Conservation (phyloP, 2,329 filamentous ascomycete genomes). For the Hypoxylon rubiginosum region DNA sequence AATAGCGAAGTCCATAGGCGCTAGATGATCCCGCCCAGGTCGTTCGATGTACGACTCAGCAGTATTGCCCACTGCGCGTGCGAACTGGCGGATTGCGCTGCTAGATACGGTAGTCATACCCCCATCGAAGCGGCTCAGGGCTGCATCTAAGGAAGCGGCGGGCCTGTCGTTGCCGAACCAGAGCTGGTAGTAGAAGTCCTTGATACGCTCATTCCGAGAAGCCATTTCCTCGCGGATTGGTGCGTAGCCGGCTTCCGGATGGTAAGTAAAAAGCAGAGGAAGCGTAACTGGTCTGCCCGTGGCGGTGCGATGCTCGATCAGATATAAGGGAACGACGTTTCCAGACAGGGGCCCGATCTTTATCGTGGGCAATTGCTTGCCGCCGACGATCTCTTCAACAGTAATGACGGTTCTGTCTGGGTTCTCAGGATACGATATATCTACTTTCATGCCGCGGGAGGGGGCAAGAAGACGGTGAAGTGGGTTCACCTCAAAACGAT, state of each 20-base stretch:
- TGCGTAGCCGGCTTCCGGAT: conserved; percentile 92
- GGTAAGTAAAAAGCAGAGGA: conserved; percentile 88
- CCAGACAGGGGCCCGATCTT: conserved; percentile 33
- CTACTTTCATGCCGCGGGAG: conserved; percentile 32
- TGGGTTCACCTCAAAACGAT: conserved; percentile 36
- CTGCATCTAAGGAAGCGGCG: conserved; percentile 5
- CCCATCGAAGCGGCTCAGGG: conserved; percentile 65
- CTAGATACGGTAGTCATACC: conserved; percentile 79
- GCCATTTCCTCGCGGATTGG: conserved; percentile 95
- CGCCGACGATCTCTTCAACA: conserved; percentile 27
- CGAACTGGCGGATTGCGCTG: conserved; percentile 33
- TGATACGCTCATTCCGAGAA: conserved; percentile 93
- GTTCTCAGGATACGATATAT: conserved; percentile 31
- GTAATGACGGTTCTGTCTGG: conserved; percentile 30
- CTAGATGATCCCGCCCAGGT: conserved; percentile 35
- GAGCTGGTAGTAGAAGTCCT: conserved; percentile 96
- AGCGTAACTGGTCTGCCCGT: conserved; percentile 82
- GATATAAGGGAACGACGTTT: conserved; percentile 73
- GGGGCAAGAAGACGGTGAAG: conserved; percentile 35
- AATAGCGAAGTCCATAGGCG: conserved; percentile 96
- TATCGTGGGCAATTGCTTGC: conserved; percentile 34
- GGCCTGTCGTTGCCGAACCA: conserved; percentile 78
- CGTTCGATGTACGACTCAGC: conserved; percentile 38
- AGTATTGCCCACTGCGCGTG: conserved; percentile 35
- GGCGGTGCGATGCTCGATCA: conserved; percentile 92